phyloP scores from a whole-genome alignment of 2,329 filamentous ascomycete genomes.

The Verticillium nonalfalfae region DNA sequence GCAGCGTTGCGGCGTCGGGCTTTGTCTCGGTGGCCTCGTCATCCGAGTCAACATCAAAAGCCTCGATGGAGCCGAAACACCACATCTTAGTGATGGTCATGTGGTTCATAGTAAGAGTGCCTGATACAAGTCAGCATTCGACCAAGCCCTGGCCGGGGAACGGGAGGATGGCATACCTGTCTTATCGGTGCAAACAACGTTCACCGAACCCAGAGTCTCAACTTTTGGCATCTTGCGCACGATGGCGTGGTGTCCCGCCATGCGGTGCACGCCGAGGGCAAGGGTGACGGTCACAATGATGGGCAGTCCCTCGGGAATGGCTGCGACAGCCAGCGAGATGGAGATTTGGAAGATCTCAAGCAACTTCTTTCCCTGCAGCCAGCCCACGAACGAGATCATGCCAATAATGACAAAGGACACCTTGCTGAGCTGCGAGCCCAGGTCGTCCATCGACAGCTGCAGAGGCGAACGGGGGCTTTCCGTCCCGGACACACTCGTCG shows the following conservation, averaged over 20 bases:
- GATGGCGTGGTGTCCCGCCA: conserved; percentile 93
- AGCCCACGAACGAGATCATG: conserved; percentile 84
- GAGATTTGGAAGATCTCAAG: conserved; percentile 97
- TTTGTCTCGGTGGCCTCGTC: conserved; percentile 47
- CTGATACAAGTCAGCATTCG: conserved; percentile 25
- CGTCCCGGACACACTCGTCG: conserved; percentile 86
- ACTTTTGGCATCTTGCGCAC: conserved; percentile 94
- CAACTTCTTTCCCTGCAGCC: conserved; percentile 81
- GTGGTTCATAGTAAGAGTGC: conserved; percentile 93
- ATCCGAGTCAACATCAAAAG: conserved; percentile 47
- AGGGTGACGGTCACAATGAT: conserved; percentile 98
- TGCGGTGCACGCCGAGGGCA: conserved; percentile 88
- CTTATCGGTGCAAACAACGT: conserved; percentile 99
- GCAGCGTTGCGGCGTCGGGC: conserved; percentile 67
- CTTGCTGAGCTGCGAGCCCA: conserved; percentile 93
- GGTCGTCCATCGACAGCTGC: conserved; percentile 94
- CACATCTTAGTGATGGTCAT: conserved; percentile 98
- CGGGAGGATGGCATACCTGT: conserved; percentile 50
- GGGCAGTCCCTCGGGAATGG: conserved; percentile 90
- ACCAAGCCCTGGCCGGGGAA: background rate
- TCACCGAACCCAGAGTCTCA: conserved; percentile 95
- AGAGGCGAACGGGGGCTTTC: conserved; percentile 92
- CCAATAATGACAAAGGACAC: conserved; percentile 93
- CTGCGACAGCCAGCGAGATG: conserved; percentile 91
- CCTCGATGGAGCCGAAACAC: conserved; percentile 68